Conservation (phyloP, 2,329 filamentous ascomycete genomes). For the Talaromyces sp. region DNA sequence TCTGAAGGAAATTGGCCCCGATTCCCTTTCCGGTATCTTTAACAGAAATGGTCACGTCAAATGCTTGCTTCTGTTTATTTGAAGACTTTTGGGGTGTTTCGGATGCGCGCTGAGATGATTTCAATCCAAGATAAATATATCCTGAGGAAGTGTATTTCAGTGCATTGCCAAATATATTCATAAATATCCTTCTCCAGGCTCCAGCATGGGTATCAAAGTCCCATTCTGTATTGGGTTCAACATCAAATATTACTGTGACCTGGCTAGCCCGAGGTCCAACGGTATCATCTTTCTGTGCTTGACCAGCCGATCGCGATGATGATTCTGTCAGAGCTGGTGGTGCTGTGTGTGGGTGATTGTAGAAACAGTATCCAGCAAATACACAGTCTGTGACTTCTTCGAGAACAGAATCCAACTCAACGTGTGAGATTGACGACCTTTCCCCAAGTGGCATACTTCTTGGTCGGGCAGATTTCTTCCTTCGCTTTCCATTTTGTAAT, state of each 20-base stretch:
- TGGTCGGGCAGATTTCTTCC: no score
- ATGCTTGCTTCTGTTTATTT: background rate
- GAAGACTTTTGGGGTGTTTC: conserved; percentile 23
- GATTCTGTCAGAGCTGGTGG: conserved; percentile 15
- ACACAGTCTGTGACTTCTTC: conserved; percentile 30
- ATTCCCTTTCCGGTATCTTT: conserved; percentile 37
- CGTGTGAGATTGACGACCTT: conserved; percentile 5
- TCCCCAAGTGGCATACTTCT: background rate
- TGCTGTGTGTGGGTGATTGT: conserved; percentile 15
- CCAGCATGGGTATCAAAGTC: conserved; percentile 49
- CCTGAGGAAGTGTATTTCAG: conserved; percentile 51
- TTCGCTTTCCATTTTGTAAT: no score
- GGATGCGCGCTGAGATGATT: conserved; percentile 25
- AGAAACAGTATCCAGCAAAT: conserved; percentile 31
- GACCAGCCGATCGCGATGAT: conserved; percentile 13
- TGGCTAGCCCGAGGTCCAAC: conserved; percentile 6
- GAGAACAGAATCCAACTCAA: conserved; percentile 23
- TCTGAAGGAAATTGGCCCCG: conserved; percentile 21
- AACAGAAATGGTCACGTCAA: conserved; percentile 25
- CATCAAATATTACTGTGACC: conserved; percentile 39
- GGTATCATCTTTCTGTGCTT: conserved; percentile 2
- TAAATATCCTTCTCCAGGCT: conserved; percentile 50
- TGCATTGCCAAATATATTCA: conserved; percentile 53
- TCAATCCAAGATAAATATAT: conserved; percentile 43
- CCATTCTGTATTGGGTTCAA: conserved; percentile 47